Evolutionary conservation across 768 basidiomycete genomes (phyloP), one percentile per base, ranked within the genome.

Genomic region (Pisolithus sp.): DNA sequence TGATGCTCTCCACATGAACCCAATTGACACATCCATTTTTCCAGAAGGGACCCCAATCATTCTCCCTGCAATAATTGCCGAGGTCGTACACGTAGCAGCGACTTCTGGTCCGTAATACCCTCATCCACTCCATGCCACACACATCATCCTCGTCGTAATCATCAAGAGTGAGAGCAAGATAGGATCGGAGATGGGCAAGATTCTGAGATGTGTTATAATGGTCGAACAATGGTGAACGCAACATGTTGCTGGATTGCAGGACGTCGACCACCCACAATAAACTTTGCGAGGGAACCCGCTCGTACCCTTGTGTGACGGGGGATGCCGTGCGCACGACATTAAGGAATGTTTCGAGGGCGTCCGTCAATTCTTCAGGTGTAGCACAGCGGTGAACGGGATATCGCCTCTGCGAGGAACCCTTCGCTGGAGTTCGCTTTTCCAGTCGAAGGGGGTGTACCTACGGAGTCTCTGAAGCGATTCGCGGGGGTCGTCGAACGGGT

Each of bases 401-500:
- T 53, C 7, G 57, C 56, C 53, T 76, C 73, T 12, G 78, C 78
- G 47, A 58, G 65, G 50, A n/a, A 80, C 66, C 48, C 79, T 68
- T 20, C 58, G 60, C 46, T 70, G 71, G 26, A 79, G 66, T 55
- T 73, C 65, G 17, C 54, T 55, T 56, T 56, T 64, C 74, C 71
- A 76, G 58, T 68, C 60, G 48, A 61, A 59, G 15, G 48, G 52
- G 26, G 51, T 42, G 12, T 59, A 56, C 42, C 48, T 21, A 50
- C 38, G 5, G 41, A 57, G 48, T 39, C 53, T 46, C 20, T 56
- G 53, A 46, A 52, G 31, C n/a, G 68, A 60, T 39, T 62, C 51
- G 15, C 79, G 71, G n/a, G 84, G 83, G 59, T 85, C 79, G 61
- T 89, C 88, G 63, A 86, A 88, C 6, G 77, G 74, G 44, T 67